Percentiles rank a stretch among this genome's conserved stretches.
Evolutionary conservation across 305 asterid genomes (phyloP).

Genomic region (Plantago rigida): DNA sequence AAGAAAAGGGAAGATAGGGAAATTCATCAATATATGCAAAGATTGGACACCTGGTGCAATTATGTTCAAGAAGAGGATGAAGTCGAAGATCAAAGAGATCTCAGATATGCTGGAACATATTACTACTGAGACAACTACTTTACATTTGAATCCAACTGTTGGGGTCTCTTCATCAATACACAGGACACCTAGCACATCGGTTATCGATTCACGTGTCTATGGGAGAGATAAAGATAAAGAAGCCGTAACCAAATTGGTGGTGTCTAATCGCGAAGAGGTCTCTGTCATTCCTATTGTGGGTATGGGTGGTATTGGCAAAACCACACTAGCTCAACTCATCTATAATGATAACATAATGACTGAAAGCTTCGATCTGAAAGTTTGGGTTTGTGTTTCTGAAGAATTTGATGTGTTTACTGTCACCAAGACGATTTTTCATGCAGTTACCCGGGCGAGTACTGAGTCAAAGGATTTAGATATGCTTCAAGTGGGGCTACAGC

Average conservation of each 20-base stretch:
- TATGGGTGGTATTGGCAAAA: constrained; percentile 53
- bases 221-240: constrained; percentile 53
- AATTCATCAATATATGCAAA: constrained; percentile 35
- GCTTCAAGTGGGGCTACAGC: constrained; percentile 42
- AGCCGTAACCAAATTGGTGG: constrained; percentile 32
- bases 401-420: constrained; percentile 40
- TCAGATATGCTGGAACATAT: constrained; percentile 28
- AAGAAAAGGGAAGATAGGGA: constrained; percentile 29
- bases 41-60: constrained; percentile 33
- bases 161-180: constrained; percentile 19
- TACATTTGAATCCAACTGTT: constrained; percentile 29
- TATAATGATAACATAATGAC: constrained; percentile 35
- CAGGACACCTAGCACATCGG: constrained; percentile 39
- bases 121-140: constrained; percentile 29
- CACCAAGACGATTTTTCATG: constrained; percentile 38
- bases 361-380: constrained; percentile 33
- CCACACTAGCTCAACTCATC: constrained; percentile 50
- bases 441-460: constrained; percentile 30
- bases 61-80: constrained; percentile 30
- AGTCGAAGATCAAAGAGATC: constrained; percentile 37
- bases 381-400: constrained; percentile 53
- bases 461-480: constrained; percentile 36
- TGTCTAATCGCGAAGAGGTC: constrained; percentile 24
- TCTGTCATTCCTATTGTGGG: constrained; percentile 44
- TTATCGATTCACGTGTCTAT: constrained; percentile 38